phyloP scores from a whole-genome alignment of 371 early-diverging fungal species.

The Mortierella sp. region DNA sequence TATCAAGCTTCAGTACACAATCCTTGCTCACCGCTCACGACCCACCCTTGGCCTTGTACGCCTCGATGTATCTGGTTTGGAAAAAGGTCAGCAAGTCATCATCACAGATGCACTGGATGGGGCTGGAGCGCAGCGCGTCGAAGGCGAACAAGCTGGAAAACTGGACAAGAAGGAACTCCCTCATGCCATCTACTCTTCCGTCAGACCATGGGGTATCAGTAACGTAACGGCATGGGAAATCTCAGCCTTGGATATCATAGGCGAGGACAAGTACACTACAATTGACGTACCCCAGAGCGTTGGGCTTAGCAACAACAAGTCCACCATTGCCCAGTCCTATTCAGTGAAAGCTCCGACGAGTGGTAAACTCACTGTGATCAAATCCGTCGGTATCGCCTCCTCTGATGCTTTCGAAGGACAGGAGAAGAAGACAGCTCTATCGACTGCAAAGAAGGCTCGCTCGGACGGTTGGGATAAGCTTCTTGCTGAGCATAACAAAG shows the following conservation, averaged over 20 bases:
- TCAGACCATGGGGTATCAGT: constrained; percentile 23
- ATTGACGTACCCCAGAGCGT: constrained; percentile 29
- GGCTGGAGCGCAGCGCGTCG: constrained; percentile 40
- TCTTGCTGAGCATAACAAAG: constrained; percentile 22
- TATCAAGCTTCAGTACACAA: constrained; percentile 29
- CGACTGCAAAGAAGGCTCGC: constrained; percentile 26
- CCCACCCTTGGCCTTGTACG: constrained; percentile 45
- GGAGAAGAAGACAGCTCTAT: constrained; percentile 31
- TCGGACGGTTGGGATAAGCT: constrained; percentile 30
- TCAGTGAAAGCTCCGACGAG: constrained; percentile 10
- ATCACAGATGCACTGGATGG: constrained; percentile 47
- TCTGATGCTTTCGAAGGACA: constrained; percentile 36
- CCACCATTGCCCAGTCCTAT: constrained; percentile 37
- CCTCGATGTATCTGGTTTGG: constrained; percentile 35
- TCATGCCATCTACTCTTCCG: constrained; percentile 36
- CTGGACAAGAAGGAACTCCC: constrained; percentile 19
- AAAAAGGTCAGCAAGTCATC: constrained; percentile 30
- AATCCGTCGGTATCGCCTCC: constrained; percentile 43
- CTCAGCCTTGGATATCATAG: constrained; percentile 24
- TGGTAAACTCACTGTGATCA: constrained; percentile 24
- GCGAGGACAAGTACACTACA: constrained; percentile 3
- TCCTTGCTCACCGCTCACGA: constrained; percentile 45
- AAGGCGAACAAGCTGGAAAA: constrained; percentile 32
- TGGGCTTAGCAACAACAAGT: constrained; percentile 23
- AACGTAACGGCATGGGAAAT: constrained; percentile 51